phyloP scores from a whole-genome alignment of 2,329 filamentous ascomycete genomes.

The Ceratocystis variospora region DNA sequence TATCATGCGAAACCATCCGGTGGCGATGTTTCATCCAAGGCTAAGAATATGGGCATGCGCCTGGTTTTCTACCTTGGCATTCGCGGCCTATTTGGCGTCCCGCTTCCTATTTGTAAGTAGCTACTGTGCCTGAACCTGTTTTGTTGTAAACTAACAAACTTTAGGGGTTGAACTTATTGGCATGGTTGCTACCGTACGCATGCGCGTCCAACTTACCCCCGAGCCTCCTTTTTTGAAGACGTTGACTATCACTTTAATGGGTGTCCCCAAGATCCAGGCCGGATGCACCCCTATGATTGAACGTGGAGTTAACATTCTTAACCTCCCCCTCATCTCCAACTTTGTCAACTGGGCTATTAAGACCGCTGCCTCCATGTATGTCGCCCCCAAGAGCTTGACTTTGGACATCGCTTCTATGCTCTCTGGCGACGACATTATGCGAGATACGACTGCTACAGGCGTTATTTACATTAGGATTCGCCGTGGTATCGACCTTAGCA shows the following conservation, averaged over 20 bases:
- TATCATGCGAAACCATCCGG: constrained; percentile 74
- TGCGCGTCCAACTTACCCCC: constrained; percentile 73
- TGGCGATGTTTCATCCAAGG: constrained; percentile 60
- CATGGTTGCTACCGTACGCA: constrained; percentile 73
- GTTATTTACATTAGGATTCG: constrained; percentile 89
- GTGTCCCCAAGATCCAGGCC: constrained; percentile 74
- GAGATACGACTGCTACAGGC: constrained; percentile 73
- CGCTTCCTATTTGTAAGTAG: constrained; percentile 57
- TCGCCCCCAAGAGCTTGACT: constrained; percentile 87
- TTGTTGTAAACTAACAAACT: constrained; percentile 19
- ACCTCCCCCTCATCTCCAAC: constrained; percentile 82
- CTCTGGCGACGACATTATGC: constrained; percentile 80
- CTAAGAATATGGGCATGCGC: constrained; percentile 94
- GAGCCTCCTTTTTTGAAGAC: constrained; percentile 87
- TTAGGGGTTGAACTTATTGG: constrained; percentile 68
- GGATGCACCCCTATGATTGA: constrained; percentile 89
- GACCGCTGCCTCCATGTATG: constrained; percentile 76
- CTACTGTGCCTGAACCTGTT: neutral
- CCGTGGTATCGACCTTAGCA: constrained; percentile 73
- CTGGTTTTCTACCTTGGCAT: constrained; percentile 86
- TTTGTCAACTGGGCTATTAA: constrained; percentile 94
- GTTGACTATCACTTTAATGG: constrained; percentile 87
- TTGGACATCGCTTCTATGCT: constrained; percentile 83
- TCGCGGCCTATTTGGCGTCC: constrained; percentile 77
- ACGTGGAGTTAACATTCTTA: constrained; percentile 77